phyloP scores from a whole-genome alignment of 2,329 filamentous ascomycete species.

The Pseudocercospora fuligena region DNA sequence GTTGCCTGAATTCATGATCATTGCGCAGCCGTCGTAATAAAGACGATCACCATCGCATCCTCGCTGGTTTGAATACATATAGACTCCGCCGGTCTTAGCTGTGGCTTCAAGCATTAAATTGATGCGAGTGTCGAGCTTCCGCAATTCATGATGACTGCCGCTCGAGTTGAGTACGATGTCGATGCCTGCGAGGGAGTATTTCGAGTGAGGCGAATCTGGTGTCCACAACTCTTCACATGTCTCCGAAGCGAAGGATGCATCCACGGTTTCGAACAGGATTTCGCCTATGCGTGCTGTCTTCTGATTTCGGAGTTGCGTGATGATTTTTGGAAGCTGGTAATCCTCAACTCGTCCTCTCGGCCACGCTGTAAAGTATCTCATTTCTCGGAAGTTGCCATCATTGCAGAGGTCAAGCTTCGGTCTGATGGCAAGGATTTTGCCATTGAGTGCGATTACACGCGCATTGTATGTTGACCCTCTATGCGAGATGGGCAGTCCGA shows the following conservation, averaged over 20 bases:
- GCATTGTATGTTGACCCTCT: conserved; percentile 68
- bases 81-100: conserved; percentile 63
- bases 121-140: conserved; percentile 67
- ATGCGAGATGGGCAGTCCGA: conserved; percentile 63
- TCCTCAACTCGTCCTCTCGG: conserved; percentile 64
- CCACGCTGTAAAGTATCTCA: conserved; percentile 67
- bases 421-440: conserved; percentile 71
- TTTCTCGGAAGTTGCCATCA: conserved; percentile 64
- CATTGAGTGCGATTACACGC: conserved; percentile 67
- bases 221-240: conserved; percentile 73
- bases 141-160: conserved; percentile 69
- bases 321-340: conserved; percentile 65
- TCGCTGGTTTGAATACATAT: conserved; percentile 67
- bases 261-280: conserved; percentile 63
- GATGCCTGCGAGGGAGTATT: conserved; percentile 69
- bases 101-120: conserved; percentile 71
- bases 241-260: conserved; percentile 67
- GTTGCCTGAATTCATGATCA: conserved; percentile 67
- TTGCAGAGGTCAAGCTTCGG: conserved; percentile 75
- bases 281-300: conserved; percentile 70
- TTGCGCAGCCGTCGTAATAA: conserved; percentile 66
- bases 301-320: conserved; percentile 60
- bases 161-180: conserved; percentile 67
- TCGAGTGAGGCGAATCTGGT: conserved; percentile 61
- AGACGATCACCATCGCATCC: conserved; percentile 64